A percentile compares a stretch with the other conserved stretches of the same genome.
Conservation (phyloP, 2,329 filamentous ascomycete genomes). For the Thielaviopsis euricoi region DNA sequence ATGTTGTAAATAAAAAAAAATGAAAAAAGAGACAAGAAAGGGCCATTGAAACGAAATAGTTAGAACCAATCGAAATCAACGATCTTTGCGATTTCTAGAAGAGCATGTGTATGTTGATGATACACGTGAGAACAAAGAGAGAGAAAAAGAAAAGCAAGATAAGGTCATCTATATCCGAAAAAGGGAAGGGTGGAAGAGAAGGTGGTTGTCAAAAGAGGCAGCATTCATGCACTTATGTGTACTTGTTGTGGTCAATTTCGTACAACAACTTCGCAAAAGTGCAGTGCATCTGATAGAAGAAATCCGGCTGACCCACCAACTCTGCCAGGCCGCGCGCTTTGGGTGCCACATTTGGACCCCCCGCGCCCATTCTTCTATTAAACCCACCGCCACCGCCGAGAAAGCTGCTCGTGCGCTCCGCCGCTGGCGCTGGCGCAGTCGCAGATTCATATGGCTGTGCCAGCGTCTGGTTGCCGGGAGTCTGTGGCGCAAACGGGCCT, state of each 20-base stretch:
- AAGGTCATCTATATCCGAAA: background rate
- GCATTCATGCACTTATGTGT: background rate
- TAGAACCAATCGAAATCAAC: background rate
- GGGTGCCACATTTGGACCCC: slow-evolving; percentile 36
- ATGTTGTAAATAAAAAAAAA: background rate
- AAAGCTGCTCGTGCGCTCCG: slow-evolving; percentile 33
- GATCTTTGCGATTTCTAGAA: background rate
- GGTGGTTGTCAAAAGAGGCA: background rate
- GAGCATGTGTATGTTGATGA: background rate
- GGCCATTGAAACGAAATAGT: background rate
- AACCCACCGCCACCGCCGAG: slow-evolving; percentile 37
- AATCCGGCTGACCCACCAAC: slow-evolving; percentile 48
- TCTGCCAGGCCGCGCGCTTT: slow-evolving; percentile 47
- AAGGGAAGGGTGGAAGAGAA: background rate
- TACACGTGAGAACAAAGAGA: background rate
- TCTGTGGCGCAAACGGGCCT: slow-evolving; percentile 18
- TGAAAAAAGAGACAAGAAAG: background rate
- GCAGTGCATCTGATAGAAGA: slow-evolving; percentile 50
- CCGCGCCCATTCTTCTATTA: slow-evolving; percentile 39
- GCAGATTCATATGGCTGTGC: slow-evolving; percentile 18
- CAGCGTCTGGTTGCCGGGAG: slow-evolving; percentile 14
- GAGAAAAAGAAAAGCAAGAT: background rate
- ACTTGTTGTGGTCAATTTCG: slow-evolving; percentile 28
- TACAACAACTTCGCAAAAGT: slow-evolving; percentile 47
- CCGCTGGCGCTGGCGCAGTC: slow-evolving; percentile 9